Percentiles rank a stretch among this genome's conserved stretches.
These are phyloP conservation scores for Kazachstania viticola DNA, from an alignment of 805 yeast genomes.

Conservation along the genomic window DNA sequence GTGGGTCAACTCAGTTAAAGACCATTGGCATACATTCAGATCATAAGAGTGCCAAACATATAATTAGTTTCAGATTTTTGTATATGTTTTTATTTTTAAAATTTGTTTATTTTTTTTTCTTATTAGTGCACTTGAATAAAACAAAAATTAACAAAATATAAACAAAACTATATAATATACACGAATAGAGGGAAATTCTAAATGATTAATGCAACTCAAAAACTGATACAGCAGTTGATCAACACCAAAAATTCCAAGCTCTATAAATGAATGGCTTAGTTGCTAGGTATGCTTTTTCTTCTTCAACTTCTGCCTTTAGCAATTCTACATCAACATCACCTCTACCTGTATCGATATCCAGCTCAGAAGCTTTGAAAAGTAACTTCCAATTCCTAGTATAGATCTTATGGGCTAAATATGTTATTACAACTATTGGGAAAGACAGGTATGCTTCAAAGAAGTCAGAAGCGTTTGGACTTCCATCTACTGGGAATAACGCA, in stretches of 20 bases:
- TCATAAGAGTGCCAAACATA: too few species aligned
- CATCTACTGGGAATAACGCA: slow-evolving; percentile 60
- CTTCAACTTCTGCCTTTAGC: slow-evolving; percentile 40
- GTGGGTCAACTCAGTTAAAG: slow-evolving; percentile 1
- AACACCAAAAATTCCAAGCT: slow-evolving; percentile 38
- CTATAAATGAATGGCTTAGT: slow-evolving; percentile 38
- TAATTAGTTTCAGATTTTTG: too few species aligned
- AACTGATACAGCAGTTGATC: too few species aligned
- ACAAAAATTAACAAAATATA: too few species aligned
- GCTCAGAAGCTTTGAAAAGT: slow-evolving; percentile 34
- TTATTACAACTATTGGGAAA: slow-evolving; percentile 46
- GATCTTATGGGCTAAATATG: slow-evolving; percentile 47
- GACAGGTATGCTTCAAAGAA: slow-evolving; percentile 63
- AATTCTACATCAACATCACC: slow-evolving; percentile 44
- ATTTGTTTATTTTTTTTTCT: too few species aligned
- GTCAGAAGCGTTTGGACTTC: slow-evolving; percentile 36
- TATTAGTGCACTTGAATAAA: too few species aligned
- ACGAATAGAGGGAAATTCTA: too few species aligned
- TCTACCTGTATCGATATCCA: slow-evolving; percentile 56
- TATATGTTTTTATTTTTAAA: too few species aligned
- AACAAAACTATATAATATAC: too few species aligned
- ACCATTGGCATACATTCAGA: too few species aligned
- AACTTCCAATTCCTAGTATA: slow-evolving; percentile 35
- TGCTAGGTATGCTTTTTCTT: slow-evolving; percentile 34
- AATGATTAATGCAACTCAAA: too few species aligned